Evolutionary conservation across 2,329 filamentous ascomycete genomes (phyloP).

Genomic region (Colletotrichum neosansevieriae): DNA sequence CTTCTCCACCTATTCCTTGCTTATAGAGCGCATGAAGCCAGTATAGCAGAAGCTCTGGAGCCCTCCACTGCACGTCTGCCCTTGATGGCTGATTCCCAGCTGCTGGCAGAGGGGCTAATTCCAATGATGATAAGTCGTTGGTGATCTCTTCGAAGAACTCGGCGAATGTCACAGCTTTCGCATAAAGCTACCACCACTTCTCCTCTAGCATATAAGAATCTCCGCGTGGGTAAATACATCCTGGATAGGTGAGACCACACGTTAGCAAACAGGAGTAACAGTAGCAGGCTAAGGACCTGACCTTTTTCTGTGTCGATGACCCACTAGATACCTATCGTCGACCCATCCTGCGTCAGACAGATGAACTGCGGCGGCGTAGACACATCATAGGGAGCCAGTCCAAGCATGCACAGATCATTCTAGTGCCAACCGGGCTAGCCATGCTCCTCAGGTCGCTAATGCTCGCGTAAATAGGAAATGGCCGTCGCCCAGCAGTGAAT

Average conservation of each 20-base stretch:
- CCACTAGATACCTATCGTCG: too few relatives aligned
- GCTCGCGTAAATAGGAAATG: not conserved
- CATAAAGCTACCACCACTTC: not conserved
- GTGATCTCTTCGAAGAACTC: too few relatives aligned
- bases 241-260: not conserved
- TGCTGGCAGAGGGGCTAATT: too few relatives aligned
- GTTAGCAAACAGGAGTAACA: not conserved
- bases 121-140: too few relatives aligned
- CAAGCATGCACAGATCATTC: not conserved
- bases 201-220: not conserved
- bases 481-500: not conserved
- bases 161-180: not conserved
- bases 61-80: slow-evolving; percentile 47
- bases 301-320: too few relatives aligned
- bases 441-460: not conserved
- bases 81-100: too few relatives aligned
- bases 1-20: slow-evolving; percentile 41
- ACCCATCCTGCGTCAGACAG: too few relatives aligned
- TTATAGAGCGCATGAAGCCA: slow-evolving; percentile 47
- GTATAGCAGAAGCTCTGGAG: slow-evolving; percentile 47
- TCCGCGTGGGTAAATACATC: not conserved
- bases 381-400: too few relatives aligned
- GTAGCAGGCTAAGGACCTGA: not conserved
- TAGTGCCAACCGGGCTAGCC: not conserved
- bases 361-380: too few relatives aligned